Evolutionary conservation across 176 grass and related monocot species (phyloP).

Genomic region (Phragmites australis): DNA sequence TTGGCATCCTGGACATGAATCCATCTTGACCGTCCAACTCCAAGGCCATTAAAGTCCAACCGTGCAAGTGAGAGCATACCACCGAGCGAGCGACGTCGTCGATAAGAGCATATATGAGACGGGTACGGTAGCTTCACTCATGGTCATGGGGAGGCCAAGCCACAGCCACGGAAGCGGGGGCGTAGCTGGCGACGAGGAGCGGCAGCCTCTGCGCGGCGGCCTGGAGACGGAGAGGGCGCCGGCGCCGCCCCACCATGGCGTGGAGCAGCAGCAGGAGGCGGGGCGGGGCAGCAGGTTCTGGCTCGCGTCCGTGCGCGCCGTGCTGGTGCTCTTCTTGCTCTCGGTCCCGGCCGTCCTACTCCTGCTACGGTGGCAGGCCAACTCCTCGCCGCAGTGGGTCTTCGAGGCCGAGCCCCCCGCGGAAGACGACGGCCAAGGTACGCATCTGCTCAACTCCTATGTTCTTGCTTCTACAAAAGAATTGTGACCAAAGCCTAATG

Average conservation of each 20-base stretch:
- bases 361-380: slow-evolving; percentile 27
- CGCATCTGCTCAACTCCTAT: background rate
- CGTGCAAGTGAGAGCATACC: background rate
- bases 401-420: slow-evolving; percentile 34
- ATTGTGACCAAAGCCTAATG: background rate
- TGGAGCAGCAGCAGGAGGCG: slow-evolving; percentile 38
- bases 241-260: background rate
- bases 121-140: background rate
- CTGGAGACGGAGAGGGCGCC: slow-evolving; percentile 34
- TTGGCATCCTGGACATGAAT: background rate
- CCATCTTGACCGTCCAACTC: background rate
- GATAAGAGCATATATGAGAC: background rate
- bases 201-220: slow-evolving; percentile 28
- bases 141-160: slow-evolving; percentile 43
- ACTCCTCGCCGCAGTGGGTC: slow-evolving; percentile 36
- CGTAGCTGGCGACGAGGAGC: slow-evolving; percentile 20
- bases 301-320: slow-evolving; percentile 41
- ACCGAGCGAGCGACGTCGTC: background rate
- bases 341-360: slow-evolving; percentile 38
- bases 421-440: slow-evolving; percentile 39
- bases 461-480: too few species aligned
- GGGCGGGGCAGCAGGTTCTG: slow-evolving; percentile 34
- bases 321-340: slow-evolving; percentile 40
- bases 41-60: background rate
- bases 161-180: slow-evolving; percentile 12